These are phyloP conservation scores for Xylaria castorea DNA, from an alignment of 495 filamentous ascomycete genomes.

Conservation along the genomic window DNA sequence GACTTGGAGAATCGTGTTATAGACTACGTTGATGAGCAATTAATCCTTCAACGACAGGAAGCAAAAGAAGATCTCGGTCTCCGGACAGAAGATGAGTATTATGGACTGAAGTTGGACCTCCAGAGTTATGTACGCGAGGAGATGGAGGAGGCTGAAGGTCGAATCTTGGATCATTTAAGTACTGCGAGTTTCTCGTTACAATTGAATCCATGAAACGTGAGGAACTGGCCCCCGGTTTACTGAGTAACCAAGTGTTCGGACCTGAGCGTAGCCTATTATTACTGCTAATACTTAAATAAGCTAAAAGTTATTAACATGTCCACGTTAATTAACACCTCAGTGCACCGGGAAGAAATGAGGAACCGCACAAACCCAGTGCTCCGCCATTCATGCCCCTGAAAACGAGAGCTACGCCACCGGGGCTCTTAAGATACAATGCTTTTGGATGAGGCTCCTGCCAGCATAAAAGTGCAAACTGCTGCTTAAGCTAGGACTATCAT, in stretches of 20 bases:
- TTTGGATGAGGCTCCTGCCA: too few relatives aligned
- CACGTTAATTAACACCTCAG: too few relatives aligned
- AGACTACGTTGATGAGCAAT: slow-evolving; percentile 23
- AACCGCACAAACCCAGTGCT: too few relatives aligned
- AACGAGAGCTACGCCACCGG: too few relatives aligned
- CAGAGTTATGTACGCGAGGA: slow-evolving; percentile 23
- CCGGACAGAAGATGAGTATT: slow-evolving; percentile 22
- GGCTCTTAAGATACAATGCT: too few relatives aligned
- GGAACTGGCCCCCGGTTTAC: background rate
- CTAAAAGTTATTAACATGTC: too few relatives aligned
- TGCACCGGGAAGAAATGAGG: too few relatives aligned
- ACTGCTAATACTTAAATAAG: too few relatives aligned
- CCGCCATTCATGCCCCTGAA: too few relatives aligned
- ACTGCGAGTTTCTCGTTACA: slow-evolving; percentile 20
- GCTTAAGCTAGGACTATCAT: too few relatives aligned
- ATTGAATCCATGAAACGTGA: slow-evolving; percentile 18
- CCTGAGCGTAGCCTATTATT: slow-evolving; percentile 1
- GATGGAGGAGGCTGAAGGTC: slow-evolving; percentile 21
- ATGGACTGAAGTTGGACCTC: slow-evolving; percentile 18
- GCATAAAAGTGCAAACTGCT: too few relatives aligned
- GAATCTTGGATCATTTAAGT: slow-evolving; percentile 23
- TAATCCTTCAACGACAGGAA: slow-evolving; percentile 16
- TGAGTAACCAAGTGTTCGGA: background rate
- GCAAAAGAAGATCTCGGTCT: slow-evolving; percentile 4
- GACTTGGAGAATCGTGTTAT: slow-evolving; percentile 20